Conservation (phyloP, 192 early-diverging fungal genomes). For the Entrophospora sp. region DNA sequence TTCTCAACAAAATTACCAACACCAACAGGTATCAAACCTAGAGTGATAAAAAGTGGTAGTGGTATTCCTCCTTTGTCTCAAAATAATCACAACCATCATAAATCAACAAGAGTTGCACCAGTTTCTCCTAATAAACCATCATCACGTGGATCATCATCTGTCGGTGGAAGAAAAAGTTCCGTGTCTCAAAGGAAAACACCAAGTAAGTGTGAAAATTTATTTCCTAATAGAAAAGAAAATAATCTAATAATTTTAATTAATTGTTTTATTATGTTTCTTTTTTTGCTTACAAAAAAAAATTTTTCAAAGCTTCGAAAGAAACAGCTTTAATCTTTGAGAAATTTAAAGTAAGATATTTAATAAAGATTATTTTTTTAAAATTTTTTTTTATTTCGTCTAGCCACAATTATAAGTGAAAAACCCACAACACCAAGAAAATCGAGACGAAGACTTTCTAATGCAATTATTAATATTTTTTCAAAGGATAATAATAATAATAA, state of each 20-base stretch:
- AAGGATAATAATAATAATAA: neutral
- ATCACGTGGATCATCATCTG: neutral
- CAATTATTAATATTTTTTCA: neutral
- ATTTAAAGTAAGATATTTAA: too few species aligned
- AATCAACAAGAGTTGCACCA: neutral
- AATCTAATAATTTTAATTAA: too few species aligned
- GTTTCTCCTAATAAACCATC: neutral
- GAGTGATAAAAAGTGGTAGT: constrained; percentile 5
- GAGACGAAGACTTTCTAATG: neutral
- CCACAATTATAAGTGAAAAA: neutral
- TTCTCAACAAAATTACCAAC: constrained; percentile 19
- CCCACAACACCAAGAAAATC: neutral
- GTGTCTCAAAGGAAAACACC: neutral
- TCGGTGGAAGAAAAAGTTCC: neutral
- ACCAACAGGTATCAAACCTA: neutral
- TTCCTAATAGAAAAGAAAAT: too few species aligned
- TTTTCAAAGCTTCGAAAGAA: too few species aligned
- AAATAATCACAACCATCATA: too few species aligned
- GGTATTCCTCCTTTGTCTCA: neutral
- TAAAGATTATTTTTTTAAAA: neutral
- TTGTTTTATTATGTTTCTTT: too few species aligned
- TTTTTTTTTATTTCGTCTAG: neutral
- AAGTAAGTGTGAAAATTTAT: too few species aligned
- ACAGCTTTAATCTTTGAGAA: too few species aligned
- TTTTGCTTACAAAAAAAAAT: too few species aligned